phyloP scores from a whole-genome alignment of 2,329 filamentous ascomycete species.

The Sclerotinia trifoliorum region DNA sequence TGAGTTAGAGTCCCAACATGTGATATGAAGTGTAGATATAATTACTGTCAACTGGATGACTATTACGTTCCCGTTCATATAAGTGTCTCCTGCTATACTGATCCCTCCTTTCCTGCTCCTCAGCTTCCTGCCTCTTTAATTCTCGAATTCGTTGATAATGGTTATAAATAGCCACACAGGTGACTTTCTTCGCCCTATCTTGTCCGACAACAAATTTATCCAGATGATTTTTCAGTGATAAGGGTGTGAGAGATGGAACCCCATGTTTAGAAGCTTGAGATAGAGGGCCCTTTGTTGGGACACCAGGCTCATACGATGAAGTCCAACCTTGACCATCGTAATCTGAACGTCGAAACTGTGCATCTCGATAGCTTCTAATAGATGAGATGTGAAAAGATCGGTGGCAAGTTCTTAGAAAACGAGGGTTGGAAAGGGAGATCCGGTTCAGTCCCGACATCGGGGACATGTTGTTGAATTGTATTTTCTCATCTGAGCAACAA shows the following conservation, averaged over 20 bases:
- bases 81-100: constrained; percentile 54
- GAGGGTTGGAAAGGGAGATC: constrained; percentile 23
- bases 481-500: constrained; percentile 20
- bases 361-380: constrained; percentile 20
- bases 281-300: constrained; percentile 62
- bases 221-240: constrained; percentile 79
- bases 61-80: constrained; percentile 47
- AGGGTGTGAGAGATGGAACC: constrained; percentile 62
- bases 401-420: constrained; percentile 20
- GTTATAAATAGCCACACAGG: constrained; percentile 92
- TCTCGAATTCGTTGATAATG: constrained; percentile 89
- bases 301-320: constrained; percentile 60
- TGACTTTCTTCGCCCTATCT: constrained; percentile 88
- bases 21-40: constrained; percentile 25
- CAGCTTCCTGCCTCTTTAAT: constrained; percentile 71
- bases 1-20: constrained; percentile 39
- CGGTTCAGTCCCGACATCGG: constrained; percentile 21
- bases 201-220: constrained; percentile 97
- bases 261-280: constrained; percentile 50
- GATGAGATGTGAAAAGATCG: not conserved
- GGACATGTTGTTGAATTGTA: constrained; percentile 13
- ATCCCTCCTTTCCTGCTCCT: constrained; percentile 66
- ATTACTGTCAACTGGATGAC: constrained; percentile 78
- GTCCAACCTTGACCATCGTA: constrained; percentile 57
- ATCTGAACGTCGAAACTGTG: constrained; percentile 51